Conservation (phyloP, 306 rosid species). For the Castanea mollissima region DNA sequence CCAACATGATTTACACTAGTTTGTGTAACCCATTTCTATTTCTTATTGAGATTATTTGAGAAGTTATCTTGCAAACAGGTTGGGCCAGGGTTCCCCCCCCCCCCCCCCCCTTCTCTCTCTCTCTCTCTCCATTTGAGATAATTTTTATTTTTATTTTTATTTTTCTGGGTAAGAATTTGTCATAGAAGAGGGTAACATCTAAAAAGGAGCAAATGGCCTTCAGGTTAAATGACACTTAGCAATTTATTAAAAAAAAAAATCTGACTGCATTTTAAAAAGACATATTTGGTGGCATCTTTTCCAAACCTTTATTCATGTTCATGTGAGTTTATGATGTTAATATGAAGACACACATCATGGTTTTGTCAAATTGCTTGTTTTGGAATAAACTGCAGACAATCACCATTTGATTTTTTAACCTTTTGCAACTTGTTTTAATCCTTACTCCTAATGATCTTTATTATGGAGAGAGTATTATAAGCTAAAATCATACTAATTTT, state of each 20-base stretch:
- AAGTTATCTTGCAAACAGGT: neutral
- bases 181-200: neutral
- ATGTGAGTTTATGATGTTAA: neutral
- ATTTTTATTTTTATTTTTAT: neutral
- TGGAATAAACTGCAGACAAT: neutral
- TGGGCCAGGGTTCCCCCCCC: no score
- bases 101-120: no score
- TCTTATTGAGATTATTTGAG: neutral
- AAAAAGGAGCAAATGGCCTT: neutral
- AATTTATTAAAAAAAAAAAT: neutral
- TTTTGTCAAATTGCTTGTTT: neutral
- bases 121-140: neutral
- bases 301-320: neutral
- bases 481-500: conserved; percentile 10
- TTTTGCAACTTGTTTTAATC: neutral
- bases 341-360: neutral
- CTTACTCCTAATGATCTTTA: neutral
- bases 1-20: conserved; percentile 8
- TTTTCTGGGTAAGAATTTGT: neutral
- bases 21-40: neutral
- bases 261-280: neutral
- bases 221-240: neutral
- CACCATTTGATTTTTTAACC: neutral
- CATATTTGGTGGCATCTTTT: neutral
- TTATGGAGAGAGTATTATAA: neutral